phyloP scores from a whole-genome alignment of 495 filamentous ascomycete genomes.

The Pseudoneurospora amorphoporcata region DNA sequence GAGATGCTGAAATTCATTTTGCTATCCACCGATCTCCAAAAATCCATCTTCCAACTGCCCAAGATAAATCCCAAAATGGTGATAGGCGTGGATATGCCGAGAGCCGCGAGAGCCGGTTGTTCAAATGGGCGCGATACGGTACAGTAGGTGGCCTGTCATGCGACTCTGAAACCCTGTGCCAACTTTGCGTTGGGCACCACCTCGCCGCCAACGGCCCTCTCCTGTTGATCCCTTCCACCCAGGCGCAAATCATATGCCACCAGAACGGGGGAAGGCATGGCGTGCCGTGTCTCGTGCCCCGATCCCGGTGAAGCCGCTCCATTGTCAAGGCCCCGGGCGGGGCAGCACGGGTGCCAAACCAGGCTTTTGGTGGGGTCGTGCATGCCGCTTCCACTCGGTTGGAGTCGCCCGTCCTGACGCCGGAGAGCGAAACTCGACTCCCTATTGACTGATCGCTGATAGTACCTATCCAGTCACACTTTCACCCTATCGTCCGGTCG shows the following conservation, averaged over 20 bases:
- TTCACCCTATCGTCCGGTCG: background rate
- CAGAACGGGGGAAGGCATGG: background rate
- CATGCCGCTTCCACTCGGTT: background rate
- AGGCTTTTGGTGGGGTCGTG: background rate
- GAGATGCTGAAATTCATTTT: background rate
- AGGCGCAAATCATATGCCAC: background rate
- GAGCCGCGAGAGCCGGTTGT: background rate
- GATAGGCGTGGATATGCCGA: background rate
- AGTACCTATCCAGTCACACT: background rate
- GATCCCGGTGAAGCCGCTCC: background rate
- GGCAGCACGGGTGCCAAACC: background rate
- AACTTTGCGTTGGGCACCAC: background rate
- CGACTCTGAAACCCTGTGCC: background rate
- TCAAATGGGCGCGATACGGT: background rate
- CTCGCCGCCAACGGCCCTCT: background rate
- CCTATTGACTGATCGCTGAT: background rate
- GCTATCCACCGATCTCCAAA: background rate
- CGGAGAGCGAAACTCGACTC: background rate
- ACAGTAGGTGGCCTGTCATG: background rate
- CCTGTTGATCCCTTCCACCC: background rate
- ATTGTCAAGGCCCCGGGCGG: background rate
- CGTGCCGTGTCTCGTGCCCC: background rate
- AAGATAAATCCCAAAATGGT: background rate
- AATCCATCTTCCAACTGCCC: background rate
- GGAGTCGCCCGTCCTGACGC: background rate